A percentile compares a stretch with the other conserved stretches of the same genome.
Evolutionary conservation across 768 basidiomycete genomes (phyloP).

Genomic region (Mrakia blollopis): DNA sequence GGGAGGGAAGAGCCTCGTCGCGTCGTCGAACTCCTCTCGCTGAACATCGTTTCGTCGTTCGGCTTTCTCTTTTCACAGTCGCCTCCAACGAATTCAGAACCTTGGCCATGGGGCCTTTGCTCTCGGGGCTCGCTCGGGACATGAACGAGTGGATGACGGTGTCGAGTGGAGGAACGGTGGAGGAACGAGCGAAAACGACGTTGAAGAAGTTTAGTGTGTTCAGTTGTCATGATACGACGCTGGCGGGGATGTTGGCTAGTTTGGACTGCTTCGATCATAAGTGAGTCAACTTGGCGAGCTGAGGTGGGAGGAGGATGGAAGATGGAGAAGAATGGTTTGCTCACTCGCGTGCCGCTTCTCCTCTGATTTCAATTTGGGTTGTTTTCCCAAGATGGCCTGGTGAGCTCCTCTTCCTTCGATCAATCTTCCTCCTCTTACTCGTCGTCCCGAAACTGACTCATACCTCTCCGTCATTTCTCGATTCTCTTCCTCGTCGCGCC

Average conservation of each 20-base stretch:
- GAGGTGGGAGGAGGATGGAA: neutral
- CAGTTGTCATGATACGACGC: constrained; percentile 41
- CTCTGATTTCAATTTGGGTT: neutral
- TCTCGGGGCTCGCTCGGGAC: constrained; percentile 59
- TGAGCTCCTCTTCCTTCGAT: neutral
- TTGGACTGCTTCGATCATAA: constrained; percentile 33
- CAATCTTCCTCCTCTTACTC: no score
- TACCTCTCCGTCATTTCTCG: neutral
- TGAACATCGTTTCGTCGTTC: constrained; percentile 1
- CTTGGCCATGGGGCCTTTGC: constrained; percentile 70
- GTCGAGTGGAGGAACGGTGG: constrained; percentile 36
- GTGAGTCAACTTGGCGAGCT: neutral
- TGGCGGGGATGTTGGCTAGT: constrained; percentile 36
- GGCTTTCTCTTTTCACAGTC: constrained; percentile 47
- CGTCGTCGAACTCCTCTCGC: neutral
- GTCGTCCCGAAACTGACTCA: neutral
- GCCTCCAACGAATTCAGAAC: constrained; percentile 67
- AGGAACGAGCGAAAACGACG: constrained; percentile 7
- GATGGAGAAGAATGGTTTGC: neutral
- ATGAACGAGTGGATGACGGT: constrained; percentile 58
- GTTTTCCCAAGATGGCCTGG: neutral
- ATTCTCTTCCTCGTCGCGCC: neutral
- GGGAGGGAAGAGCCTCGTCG: neutral
- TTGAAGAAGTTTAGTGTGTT: constrained; percentile 43
- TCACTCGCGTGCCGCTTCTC: no score